Percentiles rank a stretch among this genome's conserved stretches.
These are phyloP conservation scores for Penicillium sp. DNA, from an alignment of 2,329 filamentous ascomycete genomes.

Conservation along the genomic window DNA sequence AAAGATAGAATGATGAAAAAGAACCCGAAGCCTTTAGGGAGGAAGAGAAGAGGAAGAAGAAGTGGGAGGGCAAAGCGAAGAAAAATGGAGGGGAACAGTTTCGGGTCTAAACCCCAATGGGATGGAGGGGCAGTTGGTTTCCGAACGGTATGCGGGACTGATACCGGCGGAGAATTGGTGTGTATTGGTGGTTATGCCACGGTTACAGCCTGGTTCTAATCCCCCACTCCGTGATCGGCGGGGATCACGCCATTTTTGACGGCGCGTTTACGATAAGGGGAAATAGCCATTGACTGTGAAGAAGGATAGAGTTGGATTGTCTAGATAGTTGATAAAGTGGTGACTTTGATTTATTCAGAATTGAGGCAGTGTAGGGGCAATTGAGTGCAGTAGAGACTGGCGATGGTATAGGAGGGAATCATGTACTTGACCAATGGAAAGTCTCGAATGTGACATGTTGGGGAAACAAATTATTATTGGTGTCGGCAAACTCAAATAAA, in stretches of 20 bases:
- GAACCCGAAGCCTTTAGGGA: slow-evolving; percentile 23
- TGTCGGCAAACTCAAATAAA: too few species aligned
- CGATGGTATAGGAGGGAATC: too few species aligned
- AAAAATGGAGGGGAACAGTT: slow-evolving; percentile 25
- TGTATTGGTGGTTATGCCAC: neutral
- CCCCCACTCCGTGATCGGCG: slow-evolving; percentile 13
- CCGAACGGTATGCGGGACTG: slow-evolving; percentile 1
- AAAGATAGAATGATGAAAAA: slow-evolving; percentile 18
- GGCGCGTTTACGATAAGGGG: slow-evolving; percentile 1
- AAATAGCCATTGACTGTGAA: too few species aligned
- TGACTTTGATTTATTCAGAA: too few species aligned
- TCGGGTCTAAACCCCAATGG: slow-evolving; percentile 17
- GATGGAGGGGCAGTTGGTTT: slow-evolving; percentile 14
- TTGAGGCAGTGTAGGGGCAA: too few species aligned
- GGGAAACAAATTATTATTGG: too few species aligned
- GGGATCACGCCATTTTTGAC: slow-evolving; percentile 16
- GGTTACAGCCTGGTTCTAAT: neutral
- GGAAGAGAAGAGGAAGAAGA: slow-evolving; percentile 3
- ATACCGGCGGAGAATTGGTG: neutral
- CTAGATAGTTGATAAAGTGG: too few species aligned
- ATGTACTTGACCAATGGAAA: too few species aligned
- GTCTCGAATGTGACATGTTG: too few species aligned
- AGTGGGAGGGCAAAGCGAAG: slow-evolving; percentile 17
- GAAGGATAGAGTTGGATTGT: too few species aligned
- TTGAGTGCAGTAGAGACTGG: too few species aligned